Base-by-base conservation (phyloP, 805 yeast species). In the Pichia scutulata region DNA sequence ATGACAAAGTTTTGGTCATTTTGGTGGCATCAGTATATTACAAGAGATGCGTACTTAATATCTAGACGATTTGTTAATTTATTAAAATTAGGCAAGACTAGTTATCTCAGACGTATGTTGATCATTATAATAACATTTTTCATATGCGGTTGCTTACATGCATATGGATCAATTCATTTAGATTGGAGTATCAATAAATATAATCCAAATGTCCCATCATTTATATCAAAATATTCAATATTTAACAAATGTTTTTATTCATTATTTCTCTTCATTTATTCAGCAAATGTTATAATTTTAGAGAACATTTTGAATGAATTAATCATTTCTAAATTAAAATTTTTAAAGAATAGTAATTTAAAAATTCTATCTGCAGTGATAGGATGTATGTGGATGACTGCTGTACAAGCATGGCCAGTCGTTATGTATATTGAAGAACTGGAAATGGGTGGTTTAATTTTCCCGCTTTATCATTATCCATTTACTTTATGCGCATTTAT, bases 1-100 rank as follows among this genome's bases (percentile, higher is more conserved):
- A 41, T 53, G 45, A 21, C 42, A 26, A 23, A 40, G 1, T 53
- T 53, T 33, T 53, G 56, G 56, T 33, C 52, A 10, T 8, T 36
- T 21, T 52, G 55, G 53, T 53, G 56, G 56, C 56, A 53, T 41
- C 55, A 53, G 41, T 49, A 46, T 36, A 39, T 52, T 21, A 43
- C 55, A 9, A 28, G 50, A 24, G 55, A 52, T 33, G 36, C 53
- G 3, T 44, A 46, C 10, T 10, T 33, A 2, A 33, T 51, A 9
- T 25, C 50, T 7, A 45, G 39, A 13, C 23, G 46, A 47, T 14
- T 51, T 7, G 24, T 28, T 18, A 9, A 14, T 28, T 18, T 7
- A 6, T 13, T 40, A 6, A 23, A 21, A 16, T 22, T 37, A 3
- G 13, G 30, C 22, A 23, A 19, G 4, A n/a, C 36, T 21, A 37